Evolutionary conservation across 768 basidiomycete genomes (phyloP), one percentile per base, ranked within the genome.

Genomic region (Peribolospora kevripleyi): DNA sequence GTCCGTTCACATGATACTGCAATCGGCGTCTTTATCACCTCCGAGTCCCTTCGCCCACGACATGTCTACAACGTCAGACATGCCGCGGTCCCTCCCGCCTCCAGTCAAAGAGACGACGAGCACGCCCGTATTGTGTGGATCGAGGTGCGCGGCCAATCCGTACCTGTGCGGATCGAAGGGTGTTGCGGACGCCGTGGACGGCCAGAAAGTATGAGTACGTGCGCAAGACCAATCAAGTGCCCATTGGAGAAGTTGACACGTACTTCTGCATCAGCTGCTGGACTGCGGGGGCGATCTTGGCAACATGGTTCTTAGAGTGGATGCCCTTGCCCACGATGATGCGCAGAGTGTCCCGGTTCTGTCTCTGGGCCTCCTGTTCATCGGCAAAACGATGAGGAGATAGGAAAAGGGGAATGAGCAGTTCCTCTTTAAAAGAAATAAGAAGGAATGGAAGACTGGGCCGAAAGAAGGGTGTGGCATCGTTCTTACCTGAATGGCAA

Each of bases 271-370:
- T 82, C 51, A 91, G 70, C 43, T 81, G 79, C 65, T 85, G 81
- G 51, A 97, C 80, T 5, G 88, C 90, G 41, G 90, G 91, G 64
- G 82, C 87, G 63, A 95, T 74, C 69, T 91, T 97, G 0, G 84
- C 82, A 5, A 75, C 72, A 49, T 80, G 79, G 3, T 75, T 74
- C 38, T 72, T 68, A 13, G 83, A 86, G 67, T 97, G 91, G 39
- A 87, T 70, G 7, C 88, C 88, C 68, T 87, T 91, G 47, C 88
- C 87, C 55, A 91, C 87, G 59, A 97, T 91, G 56, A 95, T 68
- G 55, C 75, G 73, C 5, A 95, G 64, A 62, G 84, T 75, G 5
- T 70, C 60, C 55, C 80, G 74, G 3, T 82, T 82, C 41, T 73
- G 68, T 40, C 65, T 67, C 54, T 78, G 79, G 10, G 83, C 85